Base-by-base conservation (phyloP, 805 yeast genomes). In the Kluyveromyces dobzhanskii region DNA sequence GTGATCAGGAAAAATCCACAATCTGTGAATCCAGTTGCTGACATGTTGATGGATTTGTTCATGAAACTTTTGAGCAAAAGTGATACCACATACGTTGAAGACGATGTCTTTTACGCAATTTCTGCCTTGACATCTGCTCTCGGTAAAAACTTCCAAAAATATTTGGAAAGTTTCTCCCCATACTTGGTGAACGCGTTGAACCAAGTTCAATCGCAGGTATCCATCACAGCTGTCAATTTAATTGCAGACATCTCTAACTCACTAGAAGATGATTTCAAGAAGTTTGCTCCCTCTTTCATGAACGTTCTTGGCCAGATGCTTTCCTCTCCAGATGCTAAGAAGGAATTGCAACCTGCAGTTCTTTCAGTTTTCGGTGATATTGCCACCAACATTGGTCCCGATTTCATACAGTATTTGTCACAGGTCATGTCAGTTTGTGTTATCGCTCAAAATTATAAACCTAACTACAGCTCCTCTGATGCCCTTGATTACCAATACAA, bases 171-270 rank as follows among this genome's bases (percentile, higher is more conserved):
- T 5, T 86, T 92, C 59, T 68, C 85, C 44, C 97, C 97, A 40
- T 88, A 71, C 59, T 70, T 92, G 58, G 76, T 78, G 13, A 71
- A 72, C 44, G 95, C 95, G 0, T 69, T 92, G 44, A 74, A 76
- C 50, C 88, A 87, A 61, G 77, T 83, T 7, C 95, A 85, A 28
- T 78, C 86, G 4, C 83, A 88, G 28, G 78, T 85, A 9, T 82
- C 95, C 54, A 75, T 75, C 46, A 85, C 95, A 4, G 95, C 97
- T 3, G 87, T 92, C 41, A 97, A 98, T 3, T 73, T 92, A 37
- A 87, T 92, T 43, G 96, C 96, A 14, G 98, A 92, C 64, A 80
- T 90, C 49, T 76, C 94, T 8, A 94, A 87, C 56, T 85, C 97
- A 0, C 70, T 92, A 38, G 95, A 94, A 24, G 72, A 69, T 17